Percentiles rank a stretch among this genome's conserved stretches.
Evolutionary conservation across 768 basidiomycete genomes (phyloP).

Genomic region (Mrakia gelida): DNA sequence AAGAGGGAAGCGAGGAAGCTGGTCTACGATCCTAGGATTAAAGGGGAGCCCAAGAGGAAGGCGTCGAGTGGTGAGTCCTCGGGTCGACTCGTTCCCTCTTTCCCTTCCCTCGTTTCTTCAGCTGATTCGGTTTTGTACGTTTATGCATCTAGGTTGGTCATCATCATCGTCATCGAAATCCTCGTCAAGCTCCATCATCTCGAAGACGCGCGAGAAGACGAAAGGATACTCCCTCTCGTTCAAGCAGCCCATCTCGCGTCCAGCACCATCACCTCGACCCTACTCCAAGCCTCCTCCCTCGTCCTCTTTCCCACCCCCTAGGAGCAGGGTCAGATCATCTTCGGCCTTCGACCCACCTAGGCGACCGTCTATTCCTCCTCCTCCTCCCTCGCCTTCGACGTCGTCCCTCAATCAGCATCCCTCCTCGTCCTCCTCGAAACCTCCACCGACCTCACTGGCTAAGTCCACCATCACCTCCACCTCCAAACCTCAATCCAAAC

Average conservation of each 20-base stretch:
- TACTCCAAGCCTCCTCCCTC: not conserved
- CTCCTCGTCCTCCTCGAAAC: not conserved
- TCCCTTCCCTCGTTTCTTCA: no score
- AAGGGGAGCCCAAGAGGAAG: not conserved
- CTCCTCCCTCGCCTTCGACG: no score
- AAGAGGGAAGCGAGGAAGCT: conserved; percentile 16
- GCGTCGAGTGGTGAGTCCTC: not conserved
- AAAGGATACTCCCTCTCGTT: conserved; percentile 1
- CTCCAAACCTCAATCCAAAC: not conserved
- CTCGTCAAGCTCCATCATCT: conserved; percentile 7
- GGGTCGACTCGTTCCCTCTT: no score
- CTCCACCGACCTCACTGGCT: no score
- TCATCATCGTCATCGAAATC: not conserved
- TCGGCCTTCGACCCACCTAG: not conserved
- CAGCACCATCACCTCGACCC: not conserved
- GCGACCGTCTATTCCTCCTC: not conserved
- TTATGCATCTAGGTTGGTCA: not conserved
- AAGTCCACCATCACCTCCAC: not conserved
- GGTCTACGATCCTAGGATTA: conserved; percentile 9
- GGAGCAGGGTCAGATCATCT: not conserved
- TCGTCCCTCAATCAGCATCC: not conserved
- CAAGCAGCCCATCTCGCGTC: conserved; percentile 16
- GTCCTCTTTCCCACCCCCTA: not conserved
- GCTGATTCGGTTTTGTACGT: not conserved
- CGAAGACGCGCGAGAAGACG: conserved; percentile 13